Evolutionary conservation across 2,329 filamentous ascomycete species (phyloP).

Genomic region (Torrubiellomyces zombiae): DNA sequence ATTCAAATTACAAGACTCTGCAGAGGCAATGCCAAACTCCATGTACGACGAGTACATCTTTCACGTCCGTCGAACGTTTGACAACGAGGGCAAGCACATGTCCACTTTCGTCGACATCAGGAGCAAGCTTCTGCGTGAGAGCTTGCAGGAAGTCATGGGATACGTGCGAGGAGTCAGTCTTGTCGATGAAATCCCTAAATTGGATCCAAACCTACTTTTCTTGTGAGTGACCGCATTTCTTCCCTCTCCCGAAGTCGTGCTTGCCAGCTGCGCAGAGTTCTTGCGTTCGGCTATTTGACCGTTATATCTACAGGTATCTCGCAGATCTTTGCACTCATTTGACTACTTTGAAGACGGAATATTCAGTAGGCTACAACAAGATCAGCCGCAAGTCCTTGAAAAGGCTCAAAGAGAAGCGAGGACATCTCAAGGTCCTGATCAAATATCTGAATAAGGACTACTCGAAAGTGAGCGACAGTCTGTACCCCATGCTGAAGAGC

Average conservation of each 20-base stretch:
- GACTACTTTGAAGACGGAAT: slow-evolving; percentile 48
- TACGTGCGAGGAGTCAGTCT: slow-evolving; percentile 44
- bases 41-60: slow-evolving; percentile 69
- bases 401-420: slow-evolving; percentile 38
- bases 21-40: slow-evolving; percentile 24
- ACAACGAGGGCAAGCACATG: slow-evolving; percentile 68
- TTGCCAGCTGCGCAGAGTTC: neutral
- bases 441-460: slow-evolving; percentile 74
- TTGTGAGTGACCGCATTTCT: slow-evolving; percentile 22
- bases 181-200: slow-evolving; percentile 60
- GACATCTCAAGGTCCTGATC: slow-evolving; percentile 55
- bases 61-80: slow-evolving; percentile 66
- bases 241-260: neutral
- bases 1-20: slow-evolving; percentile 37
- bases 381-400: slow-evolving; percentile 46
- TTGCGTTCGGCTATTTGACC: too few species aligned
- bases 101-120: slow-evolving; percentile 67
- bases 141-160: slow-evolving; percentile 24
- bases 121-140: slow-evolving; percentile 60
- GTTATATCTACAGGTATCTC: slow-evolving; percentile 38
- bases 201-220: slow-evolving; percentile 57
- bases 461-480: slow-evolving; percentile 54
- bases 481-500: slow-evolving; percentile 65
- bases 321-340: slow-evolving; percentile 53
- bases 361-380: too few species aligned